Evolutionary conservation across 1,284 basidiomycete species (phyloP).

Genomic region (Ustilago nuda): DNA sequence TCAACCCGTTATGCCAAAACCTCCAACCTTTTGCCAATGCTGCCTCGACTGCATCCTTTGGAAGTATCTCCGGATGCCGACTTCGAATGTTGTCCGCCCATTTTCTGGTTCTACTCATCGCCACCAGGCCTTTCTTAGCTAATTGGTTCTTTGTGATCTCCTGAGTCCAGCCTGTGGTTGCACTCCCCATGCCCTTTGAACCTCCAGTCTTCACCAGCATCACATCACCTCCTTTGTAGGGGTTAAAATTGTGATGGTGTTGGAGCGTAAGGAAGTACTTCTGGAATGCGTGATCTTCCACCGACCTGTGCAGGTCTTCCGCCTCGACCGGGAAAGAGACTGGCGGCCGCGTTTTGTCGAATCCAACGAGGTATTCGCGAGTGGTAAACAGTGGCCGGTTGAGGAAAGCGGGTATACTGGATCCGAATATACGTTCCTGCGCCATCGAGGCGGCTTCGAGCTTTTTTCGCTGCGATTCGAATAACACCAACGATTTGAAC

Average conservation of each 20-base stretch:
- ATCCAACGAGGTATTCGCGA: neutral
- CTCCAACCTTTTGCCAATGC: neutral
- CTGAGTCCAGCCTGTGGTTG: neutral
- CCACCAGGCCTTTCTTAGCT: neutral
- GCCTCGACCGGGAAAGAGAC: neutral
- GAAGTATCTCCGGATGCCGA: neutral
- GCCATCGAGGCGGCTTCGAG: neutral
- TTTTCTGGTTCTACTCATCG: neutral
- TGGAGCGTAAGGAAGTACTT: neutral
- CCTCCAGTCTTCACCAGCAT: neutral
- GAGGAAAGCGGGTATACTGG: neutral
- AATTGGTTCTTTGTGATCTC: neutral
- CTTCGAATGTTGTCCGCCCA: neutral
- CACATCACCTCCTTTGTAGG: neutral
- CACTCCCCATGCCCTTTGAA: neutral
- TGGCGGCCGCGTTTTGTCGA: neutral
- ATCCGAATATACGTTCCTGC: neutral
- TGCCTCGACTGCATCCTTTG: neutral
- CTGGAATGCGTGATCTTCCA: neutral
- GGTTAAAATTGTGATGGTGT: neutral
- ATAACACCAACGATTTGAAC: slow-evolving; percentile 14
- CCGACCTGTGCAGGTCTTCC: neutral
- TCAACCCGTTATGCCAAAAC: neutral
- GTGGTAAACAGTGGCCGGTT: neutral
- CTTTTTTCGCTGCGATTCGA: neutral